Evolutionary conservation across 176 grass and related monocot species (phyloP).

Genomic region (Otatea glauca): DNA sequence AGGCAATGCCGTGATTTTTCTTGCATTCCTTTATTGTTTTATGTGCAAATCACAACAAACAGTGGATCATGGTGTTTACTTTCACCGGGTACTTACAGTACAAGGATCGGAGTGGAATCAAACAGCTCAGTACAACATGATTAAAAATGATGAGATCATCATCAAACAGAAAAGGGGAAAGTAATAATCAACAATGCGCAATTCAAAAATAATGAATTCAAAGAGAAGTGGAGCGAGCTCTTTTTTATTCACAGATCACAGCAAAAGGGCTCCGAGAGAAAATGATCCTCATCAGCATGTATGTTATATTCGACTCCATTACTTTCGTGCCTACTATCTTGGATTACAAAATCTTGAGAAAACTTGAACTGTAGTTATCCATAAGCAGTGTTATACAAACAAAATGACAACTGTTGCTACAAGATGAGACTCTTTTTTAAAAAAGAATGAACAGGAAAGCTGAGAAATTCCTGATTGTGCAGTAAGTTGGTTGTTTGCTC

Average conservation of each 20-base stretch:
- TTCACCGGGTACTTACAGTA: constrained; percentile 16
- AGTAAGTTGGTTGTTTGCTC: neutral
- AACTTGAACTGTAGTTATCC: neutral
- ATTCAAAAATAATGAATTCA: constrained; percentile 23
- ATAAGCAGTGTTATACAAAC: constrained; percentile 5
- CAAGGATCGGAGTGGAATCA: constrained; percentile 15
- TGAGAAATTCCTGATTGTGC: neutral
- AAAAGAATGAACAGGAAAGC: neutral
- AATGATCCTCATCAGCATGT: neutral
- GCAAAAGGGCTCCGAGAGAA: constrained; percentile 6
- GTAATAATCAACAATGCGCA: neutral
- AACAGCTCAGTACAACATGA: constrained; percentile 18
- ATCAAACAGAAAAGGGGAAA: neutral
- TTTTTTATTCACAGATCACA: neutral
- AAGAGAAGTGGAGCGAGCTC: constrained; percentile 7
- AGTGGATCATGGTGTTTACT: constrained; percentile 25
- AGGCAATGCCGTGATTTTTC: neutral
- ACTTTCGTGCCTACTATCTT: constrained; percentile 19
- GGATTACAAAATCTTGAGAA: constrained; percentile 26
- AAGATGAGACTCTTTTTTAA: neutral
- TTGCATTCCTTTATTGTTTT: neutral
- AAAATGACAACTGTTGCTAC: neutral
- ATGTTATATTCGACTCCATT: neutral
- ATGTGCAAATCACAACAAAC: constrained; percentile 2
- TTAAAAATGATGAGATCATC: constrained; percentile 33